phyloP scores from a whole-genome alignment of 306 rosid genomes.

The Cicer bijugum region DNA sequence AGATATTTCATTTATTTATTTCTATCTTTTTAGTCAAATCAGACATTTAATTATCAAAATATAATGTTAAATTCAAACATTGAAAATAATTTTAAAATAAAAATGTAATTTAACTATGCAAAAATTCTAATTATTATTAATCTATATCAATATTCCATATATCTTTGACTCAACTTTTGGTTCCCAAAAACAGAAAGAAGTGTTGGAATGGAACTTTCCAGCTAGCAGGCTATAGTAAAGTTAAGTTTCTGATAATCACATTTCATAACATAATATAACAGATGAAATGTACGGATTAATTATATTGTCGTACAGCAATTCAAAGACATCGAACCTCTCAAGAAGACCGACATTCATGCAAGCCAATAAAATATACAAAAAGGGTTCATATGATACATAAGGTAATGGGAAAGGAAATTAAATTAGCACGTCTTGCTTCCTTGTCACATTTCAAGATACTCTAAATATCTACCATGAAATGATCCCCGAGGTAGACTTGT shows the following conservation, averaged over 20 bases:
- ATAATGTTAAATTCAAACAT: too few relatives aligned
- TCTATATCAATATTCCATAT: too few relatives aligned
- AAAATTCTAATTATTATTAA: too few relatives aligned
- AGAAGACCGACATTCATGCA: constrained; percentile 49
- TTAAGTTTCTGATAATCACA: not conserved
- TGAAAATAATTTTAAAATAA: too few relatives aligned
- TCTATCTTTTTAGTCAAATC: too few relatives aligned
- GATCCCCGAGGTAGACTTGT: constrained; percentile 1
- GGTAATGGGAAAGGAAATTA: constrained; percentile 1
- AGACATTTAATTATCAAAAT: too few relatives aligned
- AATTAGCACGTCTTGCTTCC: constrained; percentile 34
- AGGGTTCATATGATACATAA: constrained; percentile 7
- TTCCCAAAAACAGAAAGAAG: not conserved
- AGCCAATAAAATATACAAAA: constrained; percentile 41
- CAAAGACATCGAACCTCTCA: constrained; percentile 42
- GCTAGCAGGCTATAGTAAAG: constrained; percentile 28
- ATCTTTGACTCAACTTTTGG: too few relatives aligned
- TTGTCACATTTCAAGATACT: constrained; percentile 36
- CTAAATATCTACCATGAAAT: not conserved
- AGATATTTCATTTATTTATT: too few relatives aligned
- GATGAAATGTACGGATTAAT: constrained; percentile 31
- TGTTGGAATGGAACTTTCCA: constrained; percentile 41
- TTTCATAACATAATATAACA: constrained; percentile 4
- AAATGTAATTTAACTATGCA: too few relatives aligned
- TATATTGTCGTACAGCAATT: not conserved